Base-by-base conservation (phyloP, 2,329 filamentous ascomycete species). In the Penicillium sclerotiorum region DNA sequence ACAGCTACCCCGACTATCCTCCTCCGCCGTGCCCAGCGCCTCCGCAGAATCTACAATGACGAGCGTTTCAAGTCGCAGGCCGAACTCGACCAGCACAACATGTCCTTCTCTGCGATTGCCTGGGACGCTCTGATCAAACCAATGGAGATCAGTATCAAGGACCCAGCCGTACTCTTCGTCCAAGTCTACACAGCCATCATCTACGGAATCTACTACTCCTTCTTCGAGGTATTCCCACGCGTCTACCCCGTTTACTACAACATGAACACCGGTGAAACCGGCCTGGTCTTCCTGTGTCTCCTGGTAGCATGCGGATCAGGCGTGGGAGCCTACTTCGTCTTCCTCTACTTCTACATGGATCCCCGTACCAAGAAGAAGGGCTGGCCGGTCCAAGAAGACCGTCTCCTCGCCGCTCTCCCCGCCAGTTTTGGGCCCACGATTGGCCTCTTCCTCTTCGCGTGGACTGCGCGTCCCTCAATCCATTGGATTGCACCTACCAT, bases 141-240 rank as follows among this genome's bases (percentile, higher is more conserved):
- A 4, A 63, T 83, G 18, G 79, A 84, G 67, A 83, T 86, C 59
- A 84, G 78, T 8, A 58, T 85, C 66, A 81, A 83, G 64, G 83
- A 86, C 49, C 84, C 84, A 0, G 82, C 83, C 11, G 78, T 87
- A 1, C 67, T 81, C 8, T 86, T 87, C 65, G 80, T 84, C 1
- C 80, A 84, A 62, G 51, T 86, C 37, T 88, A 87, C 68, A 82
- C 79, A 3, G 80, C 80, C 45, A 78, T 87, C 58, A 79, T 83
- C 58, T 87, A 73, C 51, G 69, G 67, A 37, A 71, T 72, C 23
- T 73, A 74, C 52, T 80, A 80, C 57, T 74, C 73, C 43, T 87
- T 80, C 70, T 87, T 87, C 65, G 84, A 87, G 62, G 81, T 81
- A 25, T 87, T 88, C 68, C 84, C 84, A 3, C 72, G 85, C 12